Evolutionary conservation across 2,329 filamentous ascomycete species (phyloP).

Genomic region (Acrocalymma vagum): DNA sequence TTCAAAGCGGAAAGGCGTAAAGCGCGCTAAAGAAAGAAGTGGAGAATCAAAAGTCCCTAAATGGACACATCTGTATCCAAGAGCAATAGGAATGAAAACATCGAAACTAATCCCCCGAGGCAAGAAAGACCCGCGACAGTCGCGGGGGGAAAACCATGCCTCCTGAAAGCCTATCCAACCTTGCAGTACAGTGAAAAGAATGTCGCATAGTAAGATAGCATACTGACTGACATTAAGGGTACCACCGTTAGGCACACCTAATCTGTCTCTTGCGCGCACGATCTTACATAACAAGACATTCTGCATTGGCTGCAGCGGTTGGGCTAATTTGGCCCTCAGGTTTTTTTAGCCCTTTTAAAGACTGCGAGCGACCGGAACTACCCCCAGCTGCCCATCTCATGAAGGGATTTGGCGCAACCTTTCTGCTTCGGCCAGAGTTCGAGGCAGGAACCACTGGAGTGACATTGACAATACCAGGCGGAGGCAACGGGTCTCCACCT

Average conservation of each 20-base stretch:
- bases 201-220: background rate
- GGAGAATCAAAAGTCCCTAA: slow-evolving; percentile 6
- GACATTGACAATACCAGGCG: background rate
- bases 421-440: slow-evolving; percentile 13
- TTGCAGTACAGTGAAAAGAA: slow-evolving; percentile 11
- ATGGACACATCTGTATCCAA: too few species aligned
- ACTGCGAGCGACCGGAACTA: slow-evolving; percentile 1
- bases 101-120: slow-evolving; percentile 14
- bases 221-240: background rate
- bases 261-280: too few species aligned
- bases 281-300: too few species aligned
- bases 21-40: slow-evolving; percentile 5
- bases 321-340: too few species aligned
- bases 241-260: too few species aligned
- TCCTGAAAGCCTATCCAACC: slow-evolving; percentile 16
- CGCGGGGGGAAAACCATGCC: slow-evolving; percentile 35
- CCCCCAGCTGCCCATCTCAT: slow-evolving; percentile 33
- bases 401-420: slow-evolving; percentile 20
- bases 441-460: background rate
- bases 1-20: too few species aligned
- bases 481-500: slow-evolving; percentile 13
- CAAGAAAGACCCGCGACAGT: slow-evolving; percentile 31
- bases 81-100: slow-evolving; percentile 4
- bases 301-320: too few species aligned
- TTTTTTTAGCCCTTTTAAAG: too few species aligned